phyloP scores from a whole-genome alignment of 139 green algal species.

The Raphidocelis subcapitata region DNA sequence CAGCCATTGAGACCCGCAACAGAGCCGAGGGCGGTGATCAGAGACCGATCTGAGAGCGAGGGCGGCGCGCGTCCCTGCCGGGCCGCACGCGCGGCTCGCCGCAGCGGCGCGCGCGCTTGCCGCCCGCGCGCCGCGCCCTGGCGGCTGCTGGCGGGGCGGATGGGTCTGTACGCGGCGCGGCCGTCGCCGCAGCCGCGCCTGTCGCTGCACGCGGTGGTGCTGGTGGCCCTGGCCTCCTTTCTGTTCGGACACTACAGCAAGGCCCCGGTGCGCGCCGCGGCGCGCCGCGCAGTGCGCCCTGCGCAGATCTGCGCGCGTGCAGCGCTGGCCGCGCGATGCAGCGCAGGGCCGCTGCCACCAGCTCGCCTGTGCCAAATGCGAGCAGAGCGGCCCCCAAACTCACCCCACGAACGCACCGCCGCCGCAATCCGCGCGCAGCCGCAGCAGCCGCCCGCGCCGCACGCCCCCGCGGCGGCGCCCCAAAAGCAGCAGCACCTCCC shows the following conservation, averaged over 20 bases:
- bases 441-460: slow-evolving; percentile 1
- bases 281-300: background rate
- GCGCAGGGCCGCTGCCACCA: background rate
- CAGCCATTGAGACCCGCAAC: too few relatives aligned
- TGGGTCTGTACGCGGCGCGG: too few relatives aligned
- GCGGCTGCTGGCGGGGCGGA: too few relatives aligned
- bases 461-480: background rate
- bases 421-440: background rate
- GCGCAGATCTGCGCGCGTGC: background rate
- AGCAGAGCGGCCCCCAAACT: background rate
- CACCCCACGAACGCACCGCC: background rate
- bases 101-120: too few relatives aligned
- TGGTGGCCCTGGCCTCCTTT: slow-evolving; percentile 5
- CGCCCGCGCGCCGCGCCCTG: too few relatives aligned
- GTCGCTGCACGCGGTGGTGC: background rate
- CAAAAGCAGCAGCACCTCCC: slow-evolving; percentile 1
- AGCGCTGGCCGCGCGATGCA: background rate
- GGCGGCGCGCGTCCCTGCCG: too few relatives aligned
- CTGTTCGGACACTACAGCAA: slow-evolving; percentile 8
- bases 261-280: too few relatives aligned
- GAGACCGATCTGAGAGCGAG: too few relatives aligned
- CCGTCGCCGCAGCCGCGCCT: too few relatives aligned
- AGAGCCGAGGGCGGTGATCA: too few relatives aligned
- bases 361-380: background rate
- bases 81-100: too few relatives aligned